phyloP scores from a whole-genome alignment of 1,284 basidiomycete genomes.

The Ceratobasidium sp. region DNA sequence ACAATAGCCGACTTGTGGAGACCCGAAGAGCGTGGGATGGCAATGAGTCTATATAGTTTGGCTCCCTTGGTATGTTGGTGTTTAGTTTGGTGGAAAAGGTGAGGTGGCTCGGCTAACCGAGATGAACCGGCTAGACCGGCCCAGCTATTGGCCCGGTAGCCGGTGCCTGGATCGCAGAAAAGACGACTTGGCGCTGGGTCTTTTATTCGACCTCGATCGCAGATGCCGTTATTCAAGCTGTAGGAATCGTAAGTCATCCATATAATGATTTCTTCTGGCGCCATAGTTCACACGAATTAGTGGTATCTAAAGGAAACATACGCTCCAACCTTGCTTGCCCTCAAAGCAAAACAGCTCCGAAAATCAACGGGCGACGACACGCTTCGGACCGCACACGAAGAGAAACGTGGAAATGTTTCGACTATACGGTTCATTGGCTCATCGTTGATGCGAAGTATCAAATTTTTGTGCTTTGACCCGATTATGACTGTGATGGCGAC shows the following conservation, averaged over 20 bases:
- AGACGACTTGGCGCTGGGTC: constrained; percentile 47
- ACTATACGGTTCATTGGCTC: constrained; percentile 22
- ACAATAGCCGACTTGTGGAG: constrained; percentile 53
- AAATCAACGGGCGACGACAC: constrained; percentile 46
- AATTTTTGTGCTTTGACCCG: constrained; percentile 50
- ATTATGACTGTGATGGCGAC: constrained; percentile 47
- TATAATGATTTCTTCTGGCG: not conserved
- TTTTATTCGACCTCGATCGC: constrained; percentile 46
- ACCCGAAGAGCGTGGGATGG: constrained; percentile 49
- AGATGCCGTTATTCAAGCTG: constrained; percentile 41
- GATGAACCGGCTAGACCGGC: constrained; percentile 6
- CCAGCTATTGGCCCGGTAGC: constrained; percentile 39
- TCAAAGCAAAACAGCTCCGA: constrained; percentile 48
- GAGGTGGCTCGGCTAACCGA: not conserved
- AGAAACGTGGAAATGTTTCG: constrained; percentile 16
- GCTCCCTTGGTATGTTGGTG: constrained; percentile 29
- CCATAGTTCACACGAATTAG: constrained; percentile 25
- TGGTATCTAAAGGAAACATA: constrained; percentile 51
- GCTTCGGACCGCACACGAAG: constrained; percentile 19
- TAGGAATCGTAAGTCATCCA: constrained; percentile 32
- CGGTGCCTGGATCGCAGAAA: constrained; percentile 44
- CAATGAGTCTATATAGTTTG: constrained; percentile 40
- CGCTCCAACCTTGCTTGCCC: constrained; percentile 49
- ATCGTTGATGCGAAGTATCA: constrained; percentile 49
- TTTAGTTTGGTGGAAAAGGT: not conserved